Conservation (phyloP, 768 basidiomycete species). For the Chalciporus piperatus region DNA sequence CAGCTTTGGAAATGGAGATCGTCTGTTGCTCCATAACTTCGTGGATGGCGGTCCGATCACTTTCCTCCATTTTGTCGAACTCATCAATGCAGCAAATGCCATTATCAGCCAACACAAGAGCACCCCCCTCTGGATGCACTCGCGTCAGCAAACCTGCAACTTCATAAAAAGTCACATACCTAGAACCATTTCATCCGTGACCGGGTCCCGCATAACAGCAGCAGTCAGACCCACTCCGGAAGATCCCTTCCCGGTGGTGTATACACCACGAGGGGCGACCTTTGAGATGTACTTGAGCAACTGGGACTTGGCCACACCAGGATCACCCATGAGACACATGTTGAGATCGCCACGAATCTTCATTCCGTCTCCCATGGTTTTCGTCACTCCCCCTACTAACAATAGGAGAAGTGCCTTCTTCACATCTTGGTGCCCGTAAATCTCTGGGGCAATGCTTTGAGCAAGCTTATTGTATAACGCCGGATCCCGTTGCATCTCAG, state of each 20-base stretch:
- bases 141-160: slow-evolving; percentile 7
- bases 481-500: slow-evolving; percentile 67
- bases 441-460: slow-evolving; percentile 95
- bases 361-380: slow-evolving; percentile 95
- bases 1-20: slow-evolving; percentile 98
- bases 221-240: slow-evolving; percentile 99
- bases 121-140: slow-evolving; percentile 81
- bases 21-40: slow-evolving; percentile 99
- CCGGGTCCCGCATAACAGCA: slow-evolving; percentile 98
- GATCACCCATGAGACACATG: slow-evolving; percentile 98
- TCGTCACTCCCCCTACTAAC: slow-evolving; percentile 94
- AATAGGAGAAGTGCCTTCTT: slow-evolving; percentile 93
- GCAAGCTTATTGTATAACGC: slow-evolving; percentile 86
- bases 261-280: slow-evolving; percentile 94
- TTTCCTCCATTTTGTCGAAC: slow-evolving; percentile 99
- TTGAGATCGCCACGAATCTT: slow-evolving; percentile 98
- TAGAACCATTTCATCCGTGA: slow-evolving; percentile 98
- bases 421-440: slow-evolving; percentile 95
- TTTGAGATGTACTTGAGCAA: slow-evolving; percentile 97
- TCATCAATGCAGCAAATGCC: slow-evolving; percentile 99
- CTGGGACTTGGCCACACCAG: slow-evolving; percentile 98
- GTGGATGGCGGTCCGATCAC: slow-evolving; percentile 96
- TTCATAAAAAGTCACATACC: slow-evolving; percentile 52
- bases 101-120: slow-evolving; percentile 98
- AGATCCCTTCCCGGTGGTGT: slow-evolving; percentile 97